Percentiles rank a stretch among this genome's conserved stretches.
Evolutionary conservation across 495 filamentous ascomycete genomes (phyloP).

Genomic region (Penicillium riverlandense): DNA sequence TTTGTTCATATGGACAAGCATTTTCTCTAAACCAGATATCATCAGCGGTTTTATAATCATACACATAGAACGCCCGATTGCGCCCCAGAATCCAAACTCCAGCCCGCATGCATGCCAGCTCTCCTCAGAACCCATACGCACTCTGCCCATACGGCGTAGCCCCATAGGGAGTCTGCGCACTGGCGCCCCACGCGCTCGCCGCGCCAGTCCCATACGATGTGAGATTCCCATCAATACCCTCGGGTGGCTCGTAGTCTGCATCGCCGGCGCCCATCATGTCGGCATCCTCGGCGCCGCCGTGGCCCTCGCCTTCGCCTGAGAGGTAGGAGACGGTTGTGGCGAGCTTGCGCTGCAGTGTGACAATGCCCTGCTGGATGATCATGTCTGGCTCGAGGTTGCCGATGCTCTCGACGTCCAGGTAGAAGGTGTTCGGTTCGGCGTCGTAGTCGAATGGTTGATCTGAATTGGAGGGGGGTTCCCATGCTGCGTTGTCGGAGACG

Average conservation of each 20-base stretch:
- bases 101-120: slow-evolving; percentile 9
- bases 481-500: slow-evolving; percentile 71
- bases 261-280: slow-evolving; percentile 57
- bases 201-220: slow-evolving; percentile 64
- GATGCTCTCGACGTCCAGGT: slow-evolving; percentile 85
- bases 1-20: slow-evolving; percentile 9
- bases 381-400: slow-evolving; percentile 80
- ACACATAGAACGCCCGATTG: slow-evolving; percentile 16
- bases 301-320: slow-evolving; percentile 36
- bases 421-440: slow-evolving; percentile 76
- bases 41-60: slow-evolving; percentile 3
- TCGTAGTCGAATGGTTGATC: slow-evolving; percentile 91
- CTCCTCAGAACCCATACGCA: slow-evolving; percentile 39
- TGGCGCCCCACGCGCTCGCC: slow-evolving; percentile 57
- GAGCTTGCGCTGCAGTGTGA: slow-evolving; percentile 82
- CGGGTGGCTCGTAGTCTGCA: slow-evolving; percentile 52
- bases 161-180: slow-evolving; percentile 53
- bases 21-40: slow-evolving; percentile 3
- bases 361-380: slow-evolving; percentile 83
- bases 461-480: slow-evolving; percentile 68
- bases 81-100: slow-evolving; percentile 18
- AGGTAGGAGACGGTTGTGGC: slow-evolving; percentile 76
- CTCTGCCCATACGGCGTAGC: slow-evolving; percentile 65
- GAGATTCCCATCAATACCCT: slow-evolving; percentile 62
- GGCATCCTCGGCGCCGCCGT: slow-evolving; percentile 40